Conservation (phyloP, 257 asterid genomes). For the Nicotiana attenuata region DNA sequence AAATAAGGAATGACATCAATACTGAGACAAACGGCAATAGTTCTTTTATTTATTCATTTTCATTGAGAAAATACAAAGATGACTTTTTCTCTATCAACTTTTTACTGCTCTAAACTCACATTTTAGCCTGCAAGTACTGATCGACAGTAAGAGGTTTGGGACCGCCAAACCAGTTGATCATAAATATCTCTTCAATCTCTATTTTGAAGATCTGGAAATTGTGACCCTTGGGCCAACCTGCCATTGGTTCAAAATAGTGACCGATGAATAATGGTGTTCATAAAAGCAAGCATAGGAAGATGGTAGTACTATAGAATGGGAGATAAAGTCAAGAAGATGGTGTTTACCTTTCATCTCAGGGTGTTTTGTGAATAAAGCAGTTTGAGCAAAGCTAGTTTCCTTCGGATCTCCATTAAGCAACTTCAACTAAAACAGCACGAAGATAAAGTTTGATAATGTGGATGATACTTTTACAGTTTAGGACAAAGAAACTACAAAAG, state of each 20-base stretch:
- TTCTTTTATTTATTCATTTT: not conserved
- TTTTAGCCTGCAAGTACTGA: conserved; percentile 50
- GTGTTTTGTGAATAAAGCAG: conserved; percentile 68
- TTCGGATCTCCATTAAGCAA: conserved; percentile 38
- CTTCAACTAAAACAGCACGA: conserved; percentile 44
- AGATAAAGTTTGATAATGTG: not conserved
- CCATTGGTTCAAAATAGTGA: conserved; percentile 9
- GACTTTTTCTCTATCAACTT: not conserved
- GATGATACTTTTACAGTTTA: not conserved
- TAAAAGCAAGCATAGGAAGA: not conserved
- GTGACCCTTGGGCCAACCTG: conserved; percentile 90
- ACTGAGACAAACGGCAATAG: not conserved
- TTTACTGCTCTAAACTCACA: conserved; percentile 35
- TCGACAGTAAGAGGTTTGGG: conserved; percentile 90
- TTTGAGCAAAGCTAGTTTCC: conserved; percentile 60
- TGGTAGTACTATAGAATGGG: not conserved
- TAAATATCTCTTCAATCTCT: conserved; percentile 62
- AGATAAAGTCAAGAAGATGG: not conserved
- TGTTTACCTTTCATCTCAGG: conserved; percentile 71
- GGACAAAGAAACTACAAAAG: not conserved
- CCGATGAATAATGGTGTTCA: not conserved
- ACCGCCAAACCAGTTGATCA: conserved; percentile 94
- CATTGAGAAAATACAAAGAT: not conserved
- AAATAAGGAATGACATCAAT: not conserved
- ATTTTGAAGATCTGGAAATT: conserved; percentile 66